Evolutionary conservation across 2,329 filamentous ascomycete species (phyloP), one percentile per base, ranked within the genome.

Genomic region (Diaporthe citriasiana): DNA sequence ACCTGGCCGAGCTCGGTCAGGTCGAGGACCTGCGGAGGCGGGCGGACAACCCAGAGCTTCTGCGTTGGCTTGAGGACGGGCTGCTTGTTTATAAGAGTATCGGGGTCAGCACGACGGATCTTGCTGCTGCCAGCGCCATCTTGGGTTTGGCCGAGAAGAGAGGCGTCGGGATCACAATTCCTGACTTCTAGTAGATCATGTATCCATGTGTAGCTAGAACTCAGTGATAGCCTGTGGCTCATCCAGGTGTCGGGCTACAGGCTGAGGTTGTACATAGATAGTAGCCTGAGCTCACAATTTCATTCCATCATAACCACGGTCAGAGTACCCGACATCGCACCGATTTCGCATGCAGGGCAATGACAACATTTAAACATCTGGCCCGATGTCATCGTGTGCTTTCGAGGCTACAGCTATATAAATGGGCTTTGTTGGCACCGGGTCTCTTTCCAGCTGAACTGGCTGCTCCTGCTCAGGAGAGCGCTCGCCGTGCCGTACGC

Each of bases 21-120:
- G 86, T 98, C 57, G 79, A 78, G 10, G 80, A 82, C 3, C 91
- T 92, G 85, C 85, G 87, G 0, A 85, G 87, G 76, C 83, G 85
- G n/a, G 82, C 87, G 69, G 80, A 83, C 19, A 77, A 80, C 15
- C 80, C 79, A 1, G 73, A 76, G 7, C 77, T 77, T 27, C 25
- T 35, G 2, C 42, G 27, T 15, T 93, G 91, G 90, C 78, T 93
- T 68, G 85, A 88, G 75, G 85, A 84, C 60, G 92, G 92, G 0
- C 91, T 93, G 79, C 88, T 93, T 0, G 89, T 94, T 45, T 93
- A 92, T 79, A 93, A 94, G 85, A 89, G 89, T 77, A 91, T 93
- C 4, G 92, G 92, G 0, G 80, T 93, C 71, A 91, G 91, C 0
- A 79, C 93, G 75, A 93, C 93, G 90, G 92, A 93, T 82, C 83